phyloP scores from a whole-genome alignment of 108 stramenopile genomes.

The Conticribra guillardii region DNA sequence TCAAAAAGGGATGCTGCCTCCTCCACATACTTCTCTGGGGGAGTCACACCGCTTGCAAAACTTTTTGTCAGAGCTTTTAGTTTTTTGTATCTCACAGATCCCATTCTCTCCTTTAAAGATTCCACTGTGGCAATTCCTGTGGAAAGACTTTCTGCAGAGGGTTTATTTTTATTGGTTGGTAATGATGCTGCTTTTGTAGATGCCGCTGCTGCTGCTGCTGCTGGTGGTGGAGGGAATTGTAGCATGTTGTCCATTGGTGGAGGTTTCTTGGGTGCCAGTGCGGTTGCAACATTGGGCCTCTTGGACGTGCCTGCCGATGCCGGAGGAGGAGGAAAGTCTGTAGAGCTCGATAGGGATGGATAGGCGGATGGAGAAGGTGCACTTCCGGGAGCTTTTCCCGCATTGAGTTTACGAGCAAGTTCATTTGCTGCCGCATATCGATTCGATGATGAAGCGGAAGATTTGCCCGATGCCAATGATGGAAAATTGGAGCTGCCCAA shows the following conservation, averaged over 20 bases:
- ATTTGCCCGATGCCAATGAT: conserved; percentile 19
- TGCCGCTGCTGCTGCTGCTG: conserved; percentile 2
- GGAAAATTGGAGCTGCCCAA: conserved; percentile 32
- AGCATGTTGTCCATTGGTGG: conserved; percentile 50
- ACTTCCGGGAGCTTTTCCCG: conserved; percentile 31
- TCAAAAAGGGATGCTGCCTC: conserved; percentile 74
- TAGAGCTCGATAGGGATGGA: conserved; percentile 25
- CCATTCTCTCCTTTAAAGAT: conserved; percentile 72
- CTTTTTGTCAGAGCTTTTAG: conserved; percentile 75
- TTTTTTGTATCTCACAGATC: conserved; percentile 74
- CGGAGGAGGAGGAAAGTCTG: conserved; percentile 45
- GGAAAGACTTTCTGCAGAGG: conserved; percentile 13
- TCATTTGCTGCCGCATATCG: conserved; percentile 47
- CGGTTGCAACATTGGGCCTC: conserved; percentile 18
- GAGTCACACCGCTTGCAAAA: conserved; percentile 57
- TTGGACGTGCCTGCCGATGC: conserved; percentile 22
- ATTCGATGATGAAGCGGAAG: not conserved
- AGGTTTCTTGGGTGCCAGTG: conserved; percentile 46
- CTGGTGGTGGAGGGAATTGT: conserved; percentile 50
- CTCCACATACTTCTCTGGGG: conserved; percentile 77
- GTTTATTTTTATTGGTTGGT: not conserved
- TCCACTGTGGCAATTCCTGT: conserved; percentile 61
- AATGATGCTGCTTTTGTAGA: conserved; percentile 6
- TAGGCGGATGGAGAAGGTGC: conserved; percentile 10
- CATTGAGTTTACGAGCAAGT: conserved; percentile 35